Percentiles rank a stretch among this genome's conserved stretches.
These are phyloP conservation scores for Globisporangium irregulare DNA, from an alignment of 352 stramenopile genomes.

Conservation along the genomic window DNA sequence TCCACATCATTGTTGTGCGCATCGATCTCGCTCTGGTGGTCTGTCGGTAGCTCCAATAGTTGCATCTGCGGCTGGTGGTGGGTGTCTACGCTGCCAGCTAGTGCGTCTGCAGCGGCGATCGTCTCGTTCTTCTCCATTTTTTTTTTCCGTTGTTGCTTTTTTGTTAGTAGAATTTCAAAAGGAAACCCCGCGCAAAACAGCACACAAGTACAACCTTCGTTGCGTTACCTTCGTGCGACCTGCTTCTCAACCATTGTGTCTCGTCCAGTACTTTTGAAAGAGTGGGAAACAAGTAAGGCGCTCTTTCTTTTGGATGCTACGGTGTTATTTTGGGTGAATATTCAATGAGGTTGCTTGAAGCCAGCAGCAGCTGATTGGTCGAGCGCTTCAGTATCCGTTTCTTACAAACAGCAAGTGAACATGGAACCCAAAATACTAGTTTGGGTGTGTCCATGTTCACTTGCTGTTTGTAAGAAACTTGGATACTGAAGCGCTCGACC, in stretches of 20 bases:
- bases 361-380: neutral
- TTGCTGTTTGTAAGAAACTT: too few species aligned
- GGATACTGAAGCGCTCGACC: too few species aligned
- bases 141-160: conserved; percentile 7
- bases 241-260: neutral
- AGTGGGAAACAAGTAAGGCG: too few species aligned
- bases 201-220: neutral
- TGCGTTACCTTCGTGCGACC: conserved; percentile 3
- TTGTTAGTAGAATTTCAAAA: conserved; percentile 6
- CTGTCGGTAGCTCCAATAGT: neutral
- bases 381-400: neutral
- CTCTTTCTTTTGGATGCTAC: neutral
- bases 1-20: neutral
- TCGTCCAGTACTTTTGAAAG: conserved; percentile 11
- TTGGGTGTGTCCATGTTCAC: too few species aligned
- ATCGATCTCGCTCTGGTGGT: neutral
- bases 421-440: too few species aligned
- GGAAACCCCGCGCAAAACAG: conserved; percentile 3
- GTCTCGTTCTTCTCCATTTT: conserved; percentile 9
- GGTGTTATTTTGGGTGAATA: neutral
- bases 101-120: neutral
- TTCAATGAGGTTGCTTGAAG: neutral
- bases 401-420: too few species aligned
- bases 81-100: neutral
- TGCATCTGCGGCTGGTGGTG: neutral